Percentiles rank a stretch among this genome's conserved stretches.
Evolutionary conservation across 495 filamentous ascomycete species (phyloP).

Genomic region (Xylaria sp.): DNA sequence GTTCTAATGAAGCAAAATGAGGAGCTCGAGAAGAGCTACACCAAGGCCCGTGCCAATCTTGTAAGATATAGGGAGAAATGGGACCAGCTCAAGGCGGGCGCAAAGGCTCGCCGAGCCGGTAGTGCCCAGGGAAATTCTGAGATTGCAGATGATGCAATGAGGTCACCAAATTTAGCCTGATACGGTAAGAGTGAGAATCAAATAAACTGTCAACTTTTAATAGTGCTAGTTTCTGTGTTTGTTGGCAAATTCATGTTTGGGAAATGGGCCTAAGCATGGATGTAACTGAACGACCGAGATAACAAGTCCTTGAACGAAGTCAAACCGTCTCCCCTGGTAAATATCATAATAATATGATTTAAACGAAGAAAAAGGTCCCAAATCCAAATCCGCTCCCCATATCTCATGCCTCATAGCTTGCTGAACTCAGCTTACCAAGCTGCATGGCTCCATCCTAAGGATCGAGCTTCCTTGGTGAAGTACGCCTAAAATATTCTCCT

Average conservation of each 20-base stretch:
- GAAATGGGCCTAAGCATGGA: background rate
- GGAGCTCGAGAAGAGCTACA: conserved; percentile 67
- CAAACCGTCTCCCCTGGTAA: background rate
- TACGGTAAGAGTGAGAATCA: background rate
- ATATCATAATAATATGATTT: background rate
- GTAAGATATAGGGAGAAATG: conserved; percentile 77
- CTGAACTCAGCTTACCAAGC: background rate
- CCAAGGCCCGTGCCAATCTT: conserved; percentile 70
- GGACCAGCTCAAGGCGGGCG: conserved; percentile 85
- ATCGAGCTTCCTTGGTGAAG: background rate
- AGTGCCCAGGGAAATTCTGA: conserved; percentile 42
- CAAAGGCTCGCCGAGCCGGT: conserved; percentile 67
- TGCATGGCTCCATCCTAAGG: background rate
- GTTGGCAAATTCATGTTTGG: background rate
- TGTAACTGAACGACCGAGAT: background rate
- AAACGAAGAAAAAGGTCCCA: background rate
- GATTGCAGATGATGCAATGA: conserved; percentile 30
- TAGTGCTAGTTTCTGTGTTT: background rate
- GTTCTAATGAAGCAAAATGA: conserved; percentile 61
- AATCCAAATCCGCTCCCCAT: background rate
- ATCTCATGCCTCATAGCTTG: background rate
- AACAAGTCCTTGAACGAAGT: background rate
- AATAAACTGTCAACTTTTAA: background rate
- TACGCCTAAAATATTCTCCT: background rate
- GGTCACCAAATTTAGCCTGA: conserved; percentile 30